Evolutionary conservation across 805 yeast species (phyloP), one percentile per base, ranked within the genome.

Genomic region (Wickerhamomyces sydowiorum): DNA sequence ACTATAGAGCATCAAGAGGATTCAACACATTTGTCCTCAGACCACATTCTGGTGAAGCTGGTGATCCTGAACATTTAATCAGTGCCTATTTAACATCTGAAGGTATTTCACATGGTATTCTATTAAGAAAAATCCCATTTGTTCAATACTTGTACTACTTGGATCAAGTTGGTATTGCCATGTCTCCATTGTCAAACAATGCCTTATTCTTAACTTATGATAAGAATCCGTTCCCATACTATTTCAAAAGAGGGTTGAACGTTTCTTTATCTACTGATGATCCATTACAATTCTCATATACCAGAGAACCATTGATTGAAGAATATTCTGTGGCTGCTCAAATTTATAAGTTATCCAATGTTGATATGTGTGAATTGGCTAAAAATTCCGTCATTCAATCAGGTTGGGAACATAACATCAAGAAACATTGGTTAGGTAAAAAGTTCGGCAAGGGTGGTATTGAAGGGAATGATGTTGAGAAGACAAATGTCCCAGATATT

Each of bases 31-130:
- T 93, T 64, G 95, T 88, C n/a, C 69, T 93, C 54, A 77, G 99
- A 56, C 99, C 99, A 4, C 99, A 93, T 63, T 87, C 96, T 53
- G 99, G 99, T 49, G 99, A 93, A 65, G 99, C 99, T n/a, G 99
- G 99, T 46, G 99, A 93, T 59, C 97, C 98, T 1, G 98, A 93
- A 57, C 99, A 93, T 68, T 72, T 95, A 57, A 86, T 90, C 36
- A 76, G 90, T 39, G 90, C 99, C 1, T 93, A 85, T 56, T 65
- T 93, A 55, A 78, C 93, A 1, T 81, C 97, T 1, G 95, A 91
- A 57, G 87, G 95, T 39, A 93, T 93, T 46, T 86, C 95, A 12
- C 99, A 93, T 61, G 99, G 99, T 44, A 95, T 93, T 42, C 64
- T 91, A 46, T 70, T 93, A 58, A 80, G 99, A 65, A 93, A 93